Evolutionary conservation across 768 basidiomycete genomes (phyloP).

Genomic region (Panaeolus cyanescens): DNA sequence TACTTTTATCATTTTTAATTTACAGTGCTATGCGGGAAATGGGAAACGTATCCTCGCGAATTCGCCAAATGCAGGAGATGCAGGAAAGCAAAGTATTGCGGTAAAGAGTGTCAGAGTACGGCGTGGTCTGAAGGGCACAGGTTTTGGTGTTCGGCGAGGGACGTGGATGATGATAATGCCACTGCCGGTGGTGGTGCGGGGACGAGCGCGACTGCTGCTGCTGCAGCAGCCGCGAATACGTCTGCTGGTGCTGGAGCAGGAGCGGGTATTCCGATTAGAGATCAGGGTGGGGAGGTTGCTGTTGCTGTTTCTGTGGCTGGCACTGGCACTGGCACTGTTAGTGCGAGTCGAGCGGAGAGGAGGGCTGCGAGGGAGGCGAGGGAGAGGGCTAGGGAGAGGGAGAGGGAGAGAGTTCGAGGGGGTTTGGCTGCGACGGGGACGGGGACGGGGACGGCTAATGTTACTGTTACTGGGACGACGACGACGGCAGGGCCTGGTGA

Average conservation of each 20-base stretch:
- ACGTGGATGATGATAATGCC: constrained; percentile 44
- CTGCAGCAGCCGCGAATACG: background rate
- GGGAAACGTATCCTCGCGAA: constrained; percentile 91
- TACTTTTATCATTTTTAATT: background rate
- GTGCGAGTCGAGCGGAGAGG: background rate
- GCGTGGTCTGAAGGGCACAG: constrained; percentile 97
- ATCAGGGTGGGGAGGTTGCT: background rate
- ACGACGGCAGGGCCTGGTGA: background rate
- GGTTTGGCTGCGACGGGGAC: background rate
- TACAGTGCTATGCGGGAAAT: constrained; percentile 89
- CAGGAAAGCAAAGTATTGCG: constrained; percentile 97
- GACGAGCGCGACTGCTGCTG: constrained; percentile 5
- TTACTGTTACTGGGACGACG: background rate
- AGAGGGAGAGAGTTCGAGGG: background rate
- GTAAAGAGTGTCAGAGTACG: constrained; percentile 94
- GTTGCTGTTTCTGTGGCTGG: background rate
- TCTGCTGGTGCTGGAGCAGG: background rate
- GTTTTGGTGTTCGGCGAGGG: constrained; percentile 85
- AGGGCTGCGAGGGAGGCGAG: background rate
- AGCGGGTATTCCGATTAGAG: constrained; percentile 1
- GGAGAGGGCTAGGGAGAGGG: background rate
- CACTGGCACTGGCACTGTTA: background rate
- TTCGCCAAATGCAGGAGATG: constrained; percentile 97
- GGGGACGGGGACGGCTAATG: background rate
- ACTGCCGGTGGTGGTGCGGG: constrained; percentile 6